Evolutionary conservation across 768 basidiomycete genomes (phyloP).

Genomic region (Coprinopsis marcescibilis): DNA sequence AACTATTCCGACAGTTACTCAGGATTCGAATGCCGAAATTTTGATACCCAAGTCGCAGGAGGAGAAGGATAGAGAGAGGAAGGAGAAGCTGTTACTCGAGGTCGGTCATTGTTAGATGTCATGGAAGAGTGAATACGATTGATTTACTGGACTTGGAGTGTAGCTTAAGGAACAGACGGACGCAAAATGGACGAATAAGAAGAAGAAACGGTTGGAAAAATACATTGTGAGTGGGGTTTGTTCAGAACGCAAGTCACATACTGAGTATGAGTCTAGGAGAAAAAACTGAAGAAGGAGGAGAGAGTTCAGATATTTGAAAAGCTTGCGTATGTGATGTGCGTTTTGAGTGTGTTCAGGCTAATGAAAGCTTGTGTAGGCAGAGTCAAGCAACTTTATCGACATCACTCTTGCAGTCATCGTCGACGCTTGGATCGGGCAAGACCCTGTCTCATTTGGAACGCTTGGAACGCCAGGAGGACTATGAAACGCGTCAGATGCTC

Average conservation of each 20-base stretch:
- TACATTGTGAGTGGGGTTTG: no score
- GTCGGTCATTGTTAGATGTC: slow-evolving; percentile 26
- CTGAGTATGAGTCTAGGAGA: slow-evolving; percentile 47
- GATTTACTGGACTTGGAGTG: slow-evolving; percentile 4
- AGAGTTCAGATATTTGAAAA: slow-evolving; percentile 72
- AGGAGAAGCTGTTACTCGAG: slow-evolving; percentile 56
- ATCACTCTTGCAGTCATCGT: slow-evolving; percentile 67
- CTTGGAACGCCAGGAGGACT: slow-evolving; percentile 54
- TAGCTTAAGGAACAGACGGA: slow-evolving; percentile 50
- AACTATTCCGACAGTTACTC: not conserved
- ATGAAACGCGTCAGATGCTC: slow-evolving; percentile 47
- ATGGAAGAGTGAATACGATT: slow-evolving; percentile 1
- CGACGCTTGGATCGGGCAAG: slow-evolving; percentile 77
- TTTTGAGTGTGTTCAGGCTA: not conserved
- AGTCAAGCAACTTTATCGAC: slow-evolving; percentile 65
- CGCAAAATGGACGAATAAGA: slow-evolving; percentile 75
- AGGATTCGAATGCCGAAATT: slow-evolving; percentile 55
- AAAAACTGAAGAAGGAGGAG: slow-evolving; percentile 90
- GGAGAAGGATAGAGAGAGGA: slow-evolving; percentile 54
- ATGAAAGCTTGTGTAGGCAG: slow-evolving; percentile 44
- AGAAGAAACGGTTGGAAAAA: slow-evolving; percentile 84
- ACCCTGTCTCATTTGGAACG: slow-evolving; percentile 53
- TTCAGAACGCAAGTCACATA: no score
- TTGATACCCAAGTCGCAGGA: slow-evolving; percentile 53
- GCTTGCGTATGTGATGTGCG: slow-evolving; percentile 54